These are phyloP conservation scores for Anethum foeniculum DNA, from an alignment of 140 eudicot species.

Conservation along the genomic window DNA sequence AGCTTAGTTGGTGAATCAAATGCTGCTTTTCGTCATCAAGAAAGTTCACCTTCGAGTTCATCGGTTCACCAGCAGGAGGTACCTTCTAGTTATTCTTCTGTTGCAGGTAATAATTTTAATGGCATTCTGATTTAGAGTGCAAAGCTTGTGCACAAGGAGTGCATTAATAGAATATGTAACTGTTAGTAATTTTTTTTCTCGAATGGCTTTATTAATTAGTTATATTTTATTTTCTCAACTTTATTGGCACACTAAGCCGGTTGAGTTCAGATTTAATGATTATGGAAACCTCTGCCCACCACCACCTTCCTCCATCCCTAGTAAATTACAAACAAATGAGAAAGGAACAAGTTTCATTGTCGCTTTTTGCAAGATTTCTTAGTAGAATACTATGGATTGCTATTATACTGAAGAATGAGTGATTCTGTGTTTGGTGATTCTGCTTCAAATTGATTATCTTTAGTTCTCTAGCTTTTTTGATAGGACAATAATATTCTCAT, in stretches of 20 bases:
- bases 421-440: not conserved
- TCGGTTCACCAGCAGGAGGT: slow-evolving; percentile 97
- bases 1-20: slow-evolving; percentile 41
- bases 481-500: not conserved
- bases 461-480: not conserved
- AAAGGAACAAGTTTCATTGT: not conserved
- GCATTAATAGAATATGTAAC: slow-evolving; percentile 21
- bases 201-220: not conserved
- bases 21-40: slow-evolving; percentile 44
- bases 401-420: not conserved
- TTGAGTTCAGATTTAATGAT: slow-evolving; percentile 11
- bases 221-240: too few species aligned
- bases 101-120: slow-evolving; percentile 82
- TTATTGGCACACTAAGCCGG: not conserved
- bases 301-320: not conserved
- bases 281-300: not conserved
- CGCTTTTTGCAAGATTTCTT: not conserved
- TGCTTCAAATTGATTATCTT: not conserved
- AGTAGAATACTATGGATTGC: not conserved
- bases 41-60: slow-evolving; percentile 44
- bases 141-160: slow-evolving; percentile 41
- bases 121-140: slow-evolving; percentile 41
- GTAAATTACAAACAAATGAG: not conserved
- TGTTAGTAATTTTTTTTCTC: not conserved
- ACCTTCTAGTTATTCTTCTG: slow-evolving; percentile 99